Evolutionary conservation across 2,329 filamentous ascomycete species (phyloP).

Genomic region (Apiospora saccharicola): DNA sequence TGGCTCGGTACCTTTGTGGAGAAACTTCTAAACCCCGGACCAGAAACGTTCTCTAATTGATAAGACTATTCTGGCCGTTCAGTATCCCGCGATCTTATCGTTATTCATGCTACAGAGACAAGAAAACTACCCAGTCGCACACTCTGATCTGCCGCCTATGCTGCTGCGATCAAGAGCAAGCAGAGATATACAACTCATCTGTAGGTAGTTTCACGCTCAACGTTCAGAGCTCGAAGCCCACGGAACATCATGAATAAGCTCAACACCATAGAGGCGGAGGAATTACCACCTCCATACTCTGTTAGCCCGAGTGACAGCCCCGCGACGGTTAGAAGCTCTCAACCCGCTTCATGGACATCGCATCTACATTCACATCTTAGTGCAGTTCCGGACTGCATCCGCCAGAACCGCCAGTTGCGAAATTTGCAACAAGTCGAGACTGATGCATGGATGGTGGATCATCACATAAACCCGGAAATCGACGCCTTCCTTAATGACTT

Average conservation of each 20-base stretch:
- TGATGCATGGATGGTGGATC: constrained; percentile 49
- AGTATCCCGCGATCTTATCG: background rate
- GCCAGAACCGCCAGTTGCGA: constrained; percentile 42
- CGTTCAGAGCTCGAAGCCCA: background rate
- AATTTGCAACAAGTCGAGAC: constrained; percentile 44
- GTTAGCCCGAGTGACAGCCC: constrained; percentile 21
- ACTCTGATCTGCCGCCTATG: background rate
- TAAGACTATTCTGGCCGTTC: background rate
- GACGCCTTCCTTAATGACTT: constrained; percentile 51
- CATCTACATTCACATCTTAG: constrained; percentile 44
- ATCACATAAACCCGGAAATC: constrained; percentile 50
- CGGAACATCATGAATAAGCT: constrained; percentile 30
- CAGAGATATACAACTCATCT: background rate
- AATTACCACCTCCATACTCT: constrained; percentile 38
- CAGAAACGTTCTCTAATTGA: background rate
- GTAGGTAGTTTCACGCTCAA: background rate
- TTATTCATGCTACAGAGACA: background rate
- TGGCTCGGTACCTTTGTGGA: background rate
- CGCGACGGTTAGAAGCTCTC: constrained; percentile 22
- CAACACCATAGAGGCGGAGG: constrained; percentile 20
- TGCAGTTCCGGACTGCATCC: constrained; percentile 48
- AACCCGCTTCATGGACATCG: constrained; percentile 33
- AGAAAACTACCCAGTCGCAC: background rate
- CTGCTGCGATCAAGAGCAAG: background rate
- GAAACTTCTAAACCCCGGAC: background rate